Percentiles rank a stretch among this genome's conserved stretches.
These are phyloP conservation scores for Cladobotryum mycophilum DNA, from an alignment of 2,329 filamentous ascomycete genomes.

Conservation along the genomic window DNA sequence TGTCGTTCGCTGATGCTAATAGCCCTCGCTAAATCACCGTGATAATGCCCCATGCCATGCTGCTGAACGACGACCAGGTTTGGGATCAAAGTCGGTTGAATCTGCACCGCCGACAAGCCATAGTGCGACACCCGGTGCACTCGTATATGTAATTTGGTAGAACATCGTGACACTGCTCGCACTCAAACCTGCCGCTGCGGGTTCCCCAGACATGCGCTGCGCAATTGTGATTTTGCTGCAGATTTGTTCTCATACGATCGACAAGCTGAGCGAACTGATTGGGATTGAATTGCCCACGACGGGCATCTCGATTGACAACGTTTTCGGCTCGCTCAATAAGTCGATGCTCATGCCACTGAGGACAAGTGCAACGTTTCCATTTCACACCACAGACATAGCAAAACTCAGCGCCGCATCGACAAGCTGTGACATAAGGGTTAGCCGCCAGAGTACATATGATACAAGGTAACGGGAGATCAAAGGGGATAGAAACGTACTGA, in stretches of 20 bases:
- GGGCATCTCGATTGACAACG: constrained; percentile 23
- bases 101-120: constrained; percentile 41
- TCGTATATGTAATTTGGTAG: constrained; percentile 40
- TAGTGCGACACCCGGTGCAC: constrained; percentile 38
- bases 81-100: constrained; percentile 33
- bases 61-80: too few species aligned
- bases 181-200: constrained; percentile 28
- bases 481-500: constrained; percentile 37
- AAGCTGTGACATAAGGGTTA: constrained; percentile 27
- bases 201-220: constrained; percentile 30
- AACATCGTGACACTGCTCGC: constrained; percentile 37
- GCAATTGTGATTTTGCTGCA: constrained; percentile 34
- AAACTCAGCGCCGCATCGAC: constrained; percentile 38
- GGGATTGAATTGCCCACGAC: neutral
- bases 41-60: too few species aligned
- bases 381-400: constrained; percentile 39
- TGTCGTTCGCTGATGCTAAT: too few species aligned
- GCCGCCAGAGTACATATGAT: neutral
- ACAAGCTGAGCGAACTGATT: neutral
- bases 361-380: constrained; percentile 37
- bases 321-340: constrained; percentile 26
- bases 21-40: too few species aligned
- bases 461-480: neutral
- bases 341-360: constrained; percentile 30
- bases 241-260: neutral